Base-by-base conservation (phyloP, 2,329 filamentous ascomycete genomes). In the Ophiostoma perfectum region DNA sequence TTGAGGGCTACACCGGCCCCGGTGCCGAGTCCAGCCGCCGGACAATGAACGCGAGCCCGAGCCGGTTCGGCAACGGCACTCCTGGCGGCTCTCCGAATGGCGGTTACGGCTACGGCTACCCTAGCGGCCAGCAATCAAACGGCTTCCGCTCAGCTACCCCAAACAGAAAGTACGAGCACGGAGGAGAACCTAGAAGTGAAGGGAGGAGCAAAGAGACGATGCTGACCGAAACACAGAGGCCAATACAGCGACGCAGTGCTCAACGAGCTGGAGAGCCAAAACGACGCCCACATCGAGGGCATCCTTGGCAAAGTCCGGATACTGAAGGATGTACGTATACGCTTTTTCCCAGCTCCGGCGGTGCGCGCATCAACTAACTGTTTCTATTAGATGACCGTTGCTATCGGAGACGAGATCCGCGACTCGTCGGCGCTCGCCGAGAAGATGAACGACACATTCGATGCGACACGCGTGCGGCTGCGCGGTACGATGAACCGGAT, bases 401-500 rank as follows among this genome's bases (percentile, higher is more conserved):
- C 93, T 5, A 99, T 99, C 73, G 95, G 95, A 72, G 92, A 96
- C 76, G 95, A 98, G 79, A 98, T 98, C 75, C 87, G 94, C 73
- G 91, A 96, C 72, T 95, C 91, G 14, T 91, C 92, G 2, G 89
- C 91, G 1, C 84, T 98, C 4, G 91, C 93, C 2, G 92, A 97
- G 74, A 94, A 93, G 80, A 97, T 99, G 89, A 98, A 98, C 78
- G 92, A 97, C 75, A 86, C 88, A 5, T 99, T 98, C 76, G 94
- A 98, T 77, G 88, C 86, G 74, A 96, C 94, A 67, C 83, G 93
- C 45, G 80, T 93, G 66, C 86, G 91, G 72, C 81, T 99, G 71
- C 86, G 89, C 62, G 93, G 94, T 67, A 98, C 96, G 18, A 98
- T 99, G 95, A 97, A 92, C 77, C 84, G 93, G 70, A 99, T 99